phyloP scores from a whole-genome alignment of 495 filamentous ascomycete genomes.

The Lasiosphaeria miniovina region DNA sequence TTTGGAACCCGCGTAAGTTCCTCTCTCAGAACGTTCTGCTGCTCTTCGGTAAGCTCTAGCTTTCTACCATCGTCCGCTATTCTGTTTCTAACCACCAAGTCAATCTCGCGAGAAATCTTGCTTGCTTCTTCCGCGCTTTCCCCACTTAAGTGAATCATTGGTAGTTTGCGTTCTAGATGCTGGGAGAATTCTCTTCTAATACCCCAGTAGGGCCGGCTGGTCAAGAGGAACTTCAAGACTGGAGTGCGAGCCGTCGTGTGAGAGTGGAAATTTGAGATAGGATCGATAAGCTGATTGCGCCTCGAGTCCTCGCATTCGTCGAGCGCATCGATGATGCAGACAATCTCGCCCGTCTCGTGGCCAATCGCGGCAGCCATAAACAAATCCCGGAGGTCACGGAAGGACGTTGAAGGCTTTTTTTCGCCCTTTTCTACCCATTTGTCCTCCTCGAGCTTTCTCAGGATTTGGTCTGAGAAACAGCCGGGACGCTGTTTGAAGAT shows the following conservation, averaged over 20 bases:
- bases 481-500: slow-evolving; percentile 32
- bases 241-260: neutral
- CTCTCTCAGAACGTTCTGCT: neutral
- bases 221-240: slow-evolving; percentile 47
- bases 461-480: slow-evolving; percentile 32
- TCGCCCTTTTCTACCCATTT: too few relatives aligned
- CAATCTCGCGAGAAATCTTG: slow-evolving; percentile 14
- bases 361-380: slow-evolving; percentile 32
- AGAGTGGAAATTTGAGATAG: neutral
- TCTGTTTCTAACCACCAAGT: slow-evolving; percentile 9
- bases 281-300: slow-evolving; percentile 11
- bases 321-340: slow-evolving; percentile 51
- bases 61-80: neutral
- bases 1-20: neutral
- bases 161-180: slow-evolving; percentile 17
- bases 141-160: slow-evolving; percentile 38
- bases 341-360: slow-evolving; percentile 37
- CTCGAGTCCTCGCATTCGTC: slow-evolving; percentile 33
- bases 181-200: slow-evolving; percentile 35
- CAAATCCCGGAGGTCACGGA: slow-evolving; percentile 42
- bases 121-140: slow-evolving; percentile 2
- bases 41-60: neutral
- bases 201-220: slow-evolving; percentile 45
- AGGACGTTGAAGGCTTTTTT: slow-evolving; percentile 22
- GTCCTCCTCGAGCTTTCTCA: slow-evolving; percentile 16